phyloP scores from a whole-genome alignment of 2,329 filamentous ascomycete genomes.

The Cytospora piceae region DNA sequence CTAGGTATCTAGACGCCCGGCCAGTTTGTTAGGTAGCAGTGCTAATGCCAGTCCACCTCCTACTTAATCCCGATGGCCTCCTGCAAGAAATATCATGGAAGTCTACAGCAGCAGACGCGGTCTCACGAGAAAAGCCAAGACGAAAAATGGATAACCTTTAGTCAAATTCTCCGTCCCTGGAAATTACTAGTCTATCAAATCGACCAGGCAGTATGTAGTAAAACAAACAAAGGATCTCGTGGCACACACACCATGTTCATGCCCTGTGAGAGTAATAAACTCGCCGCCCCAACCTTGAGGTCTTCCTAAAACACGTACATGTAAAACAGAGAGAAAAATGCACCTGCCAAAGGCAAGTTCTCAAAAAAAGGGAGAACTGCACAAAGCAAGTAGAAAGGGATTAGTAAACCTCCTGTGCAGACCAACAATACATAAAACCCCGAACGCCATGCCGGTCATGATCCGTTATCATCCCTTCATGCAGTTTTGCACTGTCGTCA shows the following conservation, averaged over 20 bases:
- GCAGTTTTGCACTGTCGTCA: slow-evolving; percentile 17
- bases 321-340: slow-evolving; percentile 10
- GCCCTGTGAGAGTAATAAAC: slow-evolving; percentile 12
- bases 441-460: slow-evolving; percentile 30
- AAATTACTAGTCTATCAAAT: slow-evolving; percentile 26
- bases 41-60: neutral
- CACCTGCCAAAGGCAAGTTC: neutral
- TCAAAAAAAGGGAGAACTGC: neutral
- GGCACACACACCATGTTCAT: slow-evolving; percentile 8
- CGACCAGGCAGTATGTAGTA: slow-evolving; percentile 19
- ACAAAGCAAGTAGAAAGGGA: slow-evolving; percentile 6
- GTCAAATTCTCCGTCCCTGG: slow-evolving; percentile 18
- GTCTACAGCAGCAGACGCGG: neutral
- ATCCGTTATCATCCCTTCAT: slow-evolving; percentile 27
- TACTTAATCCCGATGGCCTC: neutral
- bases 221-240: neutral
- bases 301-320: slow-evolving; percentile 4
- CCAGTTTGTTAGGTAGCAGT: neutral
- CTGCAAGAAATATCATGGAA: neutral
- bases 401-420: slow-evolving; percentile 9
- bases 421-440: slow-evolving; percentile 3
- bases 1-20: neutral
- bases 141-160: neutral
- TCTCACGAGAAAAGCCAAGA: neutral
- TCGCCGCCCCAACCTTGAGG: neutral